Percentiles rank a stretch among this genome's conserved stretches.
Conservation (phyloP, 352 stramenopile species). For the Globisporangium heterothallicum region DNA sequence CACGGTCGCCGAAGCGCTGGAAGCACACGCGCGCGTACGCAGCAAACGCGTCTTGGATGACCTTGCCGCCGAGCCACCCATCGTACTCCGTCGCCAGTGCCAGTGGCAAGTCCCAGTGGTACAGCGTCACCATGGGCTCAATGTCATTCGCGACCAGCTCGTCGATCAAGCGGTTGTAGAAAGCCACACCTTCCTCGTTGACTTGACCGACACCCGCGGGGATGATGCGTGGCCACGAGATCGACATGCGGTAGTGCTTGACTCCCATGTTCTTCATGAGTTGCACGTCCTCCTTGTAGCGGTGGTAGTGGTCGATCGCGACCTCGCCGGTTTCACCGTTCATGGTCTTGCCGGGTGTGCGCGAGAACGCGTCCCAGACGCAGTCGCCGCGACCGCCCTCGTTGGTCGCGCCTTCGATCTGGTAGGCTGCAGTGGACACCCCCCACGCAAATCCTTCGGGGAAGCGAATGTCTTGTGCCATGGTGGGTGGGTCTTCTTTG, state of each 20-base stretch:
- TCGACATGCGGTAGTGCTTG: conserved; percentile 81
- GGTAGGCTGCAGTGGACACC: conserved; percentile 83
- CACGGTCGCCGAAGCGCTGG: conserved; percentile 84
- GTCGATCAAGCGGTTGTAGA: conserved; percentile 85
- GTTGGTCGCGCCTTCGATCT: conserved; percentile 88
- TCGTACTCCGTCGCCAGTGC: conserved; percentile 76
- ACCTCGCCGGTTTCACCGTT: conserved; percentile 82
- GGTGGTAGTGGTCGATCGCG: conserved; percentile 85
- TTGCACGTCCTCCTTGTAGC: conserved; percentile 71
- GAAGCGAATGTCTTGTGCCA: conserved; percentile 30
- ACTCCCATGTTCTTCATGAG: conserved; percentile 82
- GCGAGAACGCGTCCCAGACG: conserved; percentile 90
- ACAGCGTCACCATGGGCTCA: conserved; percentile 83
- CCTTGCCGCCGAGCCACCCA: conserved; percentile 42
- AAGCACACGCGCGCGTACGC: conserved; percentile 91
- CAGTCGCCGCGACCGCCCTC: conserved; percentile 69
- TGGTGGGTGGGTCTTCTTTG: no score
- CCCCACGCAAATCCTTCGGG: conserved; percentile 80
- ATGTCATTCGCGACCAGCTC: conserved; percentile 60
- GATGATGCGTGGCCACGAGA: conserved; percentile 87
- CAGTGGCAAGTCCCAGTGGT: conserved; percentile 93
- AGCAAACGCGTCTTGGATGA: conserved; percentile 61
- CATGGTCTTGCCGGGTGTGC: conserved; percentile 49
- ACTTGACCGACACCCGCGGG: conserved; percentile 66
- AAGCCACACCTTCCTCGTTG: conserved; percentile 71